Percentiles rank a stretch among this genome's conserved stretches.
phyloP scores from a whole-genome alignment of 192 early-diverging fungal genomes.

The Entophlyctis luteolus region DNA sequence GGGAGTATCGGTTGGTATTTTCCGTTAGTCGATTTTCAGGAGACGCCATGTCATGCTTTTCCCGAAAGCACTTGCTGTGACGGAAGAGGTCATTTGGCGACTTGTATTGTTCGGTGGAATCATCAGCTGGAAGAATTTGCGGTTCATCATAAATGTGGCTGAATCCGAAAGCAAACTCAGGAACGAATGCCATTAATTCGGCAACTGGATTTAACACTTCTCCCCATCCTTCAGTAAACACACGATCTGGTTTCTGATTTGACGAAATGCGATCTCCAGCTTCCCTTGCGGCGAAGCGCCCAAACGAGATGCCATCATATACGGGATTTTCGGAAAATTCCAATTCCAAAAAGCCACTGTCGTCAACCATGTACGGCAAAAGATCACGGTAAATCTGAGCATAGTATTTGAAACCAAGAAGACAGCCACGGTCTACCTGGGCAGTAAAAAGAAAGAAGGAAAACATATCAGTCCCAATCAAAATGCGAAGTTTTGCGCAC shows the following conservation, averaged over 20 bases:
- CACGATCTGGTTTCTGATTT: no score
- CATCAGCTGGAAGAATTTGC: slow-evolving; percentile 1
- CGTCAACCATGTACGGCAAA: neutral
- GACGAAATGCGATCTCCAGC: no score
- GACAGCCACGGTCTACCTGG: neutral
- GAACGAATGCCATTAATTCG: neutral
- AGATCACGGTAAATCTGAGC: slow-evolving; percentile 16
- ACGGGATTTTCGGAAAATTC: no score
- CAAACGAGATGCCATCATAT: neutral
- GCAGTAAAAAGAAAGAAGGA: neutral
- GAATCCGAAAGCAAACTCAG: neutral
- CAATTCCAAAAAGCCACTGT: neutral
- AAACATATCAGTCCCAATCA: neutral
- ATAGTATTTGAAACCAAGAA: slow-evolving; percentile 2
- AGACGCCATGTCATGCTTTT: neutral
- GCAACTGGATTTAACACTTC: neutral
- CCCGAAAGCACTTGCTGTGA: neutral
- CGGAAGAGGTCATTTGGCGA: neutral
- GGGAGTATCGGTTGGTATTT: neutral
- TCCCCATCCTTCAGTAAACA: neutral
- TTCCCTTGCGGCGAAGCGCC: no score
- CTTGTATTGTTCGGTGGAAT: neutral
- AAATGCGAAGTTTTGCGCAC: neutral
- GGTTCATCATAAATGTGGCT: slow-evolving; percentile 6
- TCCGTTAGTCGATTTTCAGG: neutral